phyloP scores from a whole-genome alignment of 2,329 filamentous ascomycete species.

The Nemania bipapillata region DNA sequence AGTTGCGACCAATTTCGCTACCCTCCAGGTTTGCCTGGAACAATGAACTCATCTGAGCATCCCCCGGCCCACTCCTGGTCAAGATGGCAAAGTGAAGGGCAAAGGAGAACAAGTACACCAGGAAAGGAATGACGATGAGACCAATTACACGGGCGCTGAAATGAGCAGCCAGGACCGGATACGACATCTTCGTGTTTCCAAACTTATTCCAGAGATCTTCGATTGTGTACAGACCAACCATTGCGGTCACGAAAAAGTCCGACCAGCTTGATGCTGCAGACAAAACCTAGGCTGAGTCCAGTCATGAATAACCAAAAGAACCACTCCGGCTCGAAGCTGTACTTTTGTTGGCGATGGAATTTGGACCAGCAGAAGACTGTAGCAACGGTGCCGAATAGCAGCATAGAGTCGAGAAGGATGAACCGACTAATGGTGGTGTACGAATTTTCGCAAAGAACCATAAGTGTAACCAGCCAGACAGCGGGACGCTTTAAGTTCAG shows the following conservation, averaged over 20 bases:
- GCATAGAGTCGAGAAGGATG: conserved; percentile 97
- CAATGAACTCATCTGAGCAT: conserved; percentile 99
- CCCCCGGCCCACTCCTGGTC: conserved; percentile 91
- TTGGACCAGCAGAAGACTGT: conserved; percentile 97
- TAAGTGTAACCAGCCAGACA: conserved; percentile 93
- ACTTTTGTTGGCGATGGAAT: conserved; percentile 87
- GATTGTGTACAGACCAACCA: conserved; percentile 93
- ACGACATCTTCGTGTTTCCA: conserved; percentile 88
- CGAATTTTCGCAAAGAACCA: conserved; percentile 98
- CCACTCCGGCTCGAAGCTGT: conserved; percentile 91
- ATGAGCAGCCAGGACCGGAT: conserved; percentile 74
- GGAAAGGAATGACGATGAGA: conserved; percentile 85
- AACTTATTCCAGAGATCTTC: conserved; percentile 99
- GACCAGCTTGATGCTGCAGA: conserved; percentile 98
- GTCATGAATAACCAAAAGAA: conserved; percentile 94
- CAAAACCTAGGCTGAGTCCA: conserved; percentile 94
- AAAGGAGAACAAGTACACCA: conserved; percentile 96
- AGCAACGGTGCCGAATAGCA: conserved; percentile 97
- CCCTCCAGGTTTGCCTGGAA: conserved; percentile 97
- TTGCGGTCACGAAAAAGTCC: conserved; percentile 93
- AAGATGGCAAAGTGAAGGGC: conserved; percentile 93
- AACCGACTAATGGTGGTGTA: conserved; percentile 99
- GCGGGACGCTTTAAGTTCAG: conserved; percentile 85
- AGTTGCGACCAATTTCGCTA: conserved; percentile 93
- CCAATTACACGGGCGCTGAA: conserved; percentile 82